These are phyloP conservation scores for Epichloe gansuensis DNA, from an alignment of 2,329 filamentous ascomycete genomes.

Conservation along the genomic window DNA sequence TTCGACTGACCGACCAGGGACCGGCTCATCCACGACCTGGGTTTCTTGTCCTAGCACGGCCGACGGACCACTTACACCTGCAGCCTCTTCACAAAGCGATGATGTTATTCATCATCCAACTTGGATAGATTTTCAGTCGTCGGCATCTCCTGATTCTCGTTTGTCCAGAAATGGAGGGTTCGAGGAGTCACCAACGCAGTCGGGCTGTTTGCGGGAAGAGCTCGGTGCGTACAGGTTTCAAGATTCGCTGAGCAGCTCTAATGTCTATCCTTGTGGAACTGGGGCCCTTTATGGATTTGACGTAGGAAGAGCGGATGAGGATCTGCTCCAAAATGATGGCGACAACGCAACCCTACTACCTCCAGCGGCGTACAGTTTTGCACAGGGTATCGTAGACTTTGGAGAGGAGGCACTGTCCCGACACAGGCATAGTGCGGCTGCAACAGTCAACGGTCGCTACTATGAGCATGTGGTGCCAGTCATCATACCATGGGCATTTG, in stretches of 20 bases:
- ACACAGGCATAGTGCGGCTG: background rate
- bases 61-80: constrained; percentile 2
- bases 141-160: constrained; percentile 5
- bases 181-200: background rate
- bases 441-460: constrained; percentile 19
- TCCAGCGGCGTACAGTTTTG: background rate
- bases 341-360: background rate
- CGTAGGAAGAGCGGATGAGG: background rate
- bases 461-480: constrained; percentile 63
- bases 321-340: constrained; percentile 1
- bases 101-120: background rate
- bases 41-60: background rate
- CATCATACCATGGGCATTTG: constrained; percentile 33
- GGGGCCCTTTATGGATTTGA: constrained; percentile 1
- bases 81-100: constrained; percentile 5
- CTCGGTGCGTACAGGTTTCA: background rate
- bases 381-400: constrained; percentile 15
- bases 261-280: background rate
- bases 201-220: background rate
- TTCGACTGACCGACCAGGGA: background rate
- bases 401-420: constrained; percentile 1
- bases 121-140: background rate
- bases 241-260: background rate
- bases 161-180: constrained; percentile 1
- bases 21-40: background rate